Evolutionary conservation across 345 rosid species (phyloP), one percentile per base, ranked within the genome.

Genomic region (Raphanus raphanistrum): DNA sequence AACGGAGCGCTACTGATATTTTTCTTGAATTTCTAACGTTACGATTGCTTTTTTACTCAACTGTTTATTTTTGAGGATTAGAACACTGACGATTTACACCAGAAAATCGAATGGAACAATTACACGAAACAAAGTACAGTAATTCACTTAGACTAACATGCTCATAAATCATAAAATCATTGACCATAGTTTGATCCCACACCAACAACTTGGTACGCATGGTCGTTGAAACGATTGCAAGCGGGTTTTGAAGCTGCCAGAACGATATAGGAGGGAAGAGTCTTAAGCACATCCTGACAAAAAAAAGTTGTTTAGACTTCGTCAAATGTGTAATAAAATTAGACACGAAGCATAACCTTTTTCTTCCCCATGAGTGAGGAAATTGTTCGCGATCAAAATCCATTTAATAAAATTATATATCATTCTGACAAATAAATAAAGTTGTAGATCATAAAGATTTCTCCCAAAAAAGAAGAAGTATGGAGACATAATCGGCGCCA

Each of bases 401-500:
- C 2, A 58, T 16, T 28, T 21, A 57, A n/a, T 33, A 70, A 68
- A 69, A n/a, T 2, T 70, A 63, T 77, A 29, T 11, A 16, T 32
- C 13, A 16, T 4, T 50, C 36, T 66, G 70, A 41, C 66, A 11
- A 62, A 29, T 6, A 28, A 0, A 61, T 2, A 13, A 13, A 48
- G n/a, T 25, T 62, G 9, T 2, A 76, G 60, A 66, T 68, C 68
- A 38, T 71, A 71, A 70, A 63, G 58, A 76, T 69, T 12, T 45
- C 0, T 13, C 3, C 15, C 52, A 41, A 1, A 45, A 41, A 43
- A 33, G 45, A 43, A 33, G 45, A 2, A 55, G 32, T 76, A 76
- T 50, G 62, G 75, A 77, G 65, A 41, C 60, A 6, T 11, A 63
- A 6, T 38, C 8, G 10, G 60, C 66, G 71, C 64, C 80, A 71